These are phyloP conservation scores for Metschnikowia lachancei DNA, from an alignment of 805 yeast species.

Conservation along the genomic window DNA sequence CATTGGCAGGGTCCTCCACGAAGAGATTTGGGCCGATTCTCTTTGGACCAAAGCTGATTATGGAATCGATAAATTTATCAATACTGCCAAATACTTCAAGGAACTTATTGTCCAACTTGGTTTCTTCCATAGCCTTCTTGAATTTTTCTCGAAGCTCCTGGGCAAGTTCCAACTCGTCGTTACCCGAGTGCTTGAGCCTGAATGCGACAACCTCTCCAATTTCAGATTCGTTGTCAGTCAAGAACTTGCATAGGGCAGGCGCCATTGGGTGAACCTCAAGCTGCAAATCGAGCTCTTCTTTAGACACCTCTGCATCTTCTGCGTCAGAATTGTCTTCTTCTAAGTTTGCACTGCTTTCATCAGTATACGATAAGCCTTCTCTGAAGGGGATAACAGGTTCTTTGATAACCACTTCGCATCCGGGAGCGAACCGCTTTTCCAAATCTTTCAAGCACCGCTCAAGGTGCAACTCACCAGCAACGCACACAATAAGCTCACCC, in stretches of 20 bases:
- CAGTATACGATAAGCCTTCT: constrained; percentile 70
- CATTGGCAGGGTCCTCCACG: constrained; percentile 47
- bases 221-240: constrained; percentile 46
- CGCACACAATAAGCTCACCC: constrained; percentile 91
- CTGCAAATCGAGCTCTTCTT: constrained; percentile 39
- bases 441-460: constrained; percentile 93
- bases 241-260: constrained; percentile 43
- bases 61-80: constrained; percentile 27
- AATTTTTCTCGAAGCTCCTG: constrained; percentile 17
- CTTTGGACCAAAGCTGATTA: constrained; percentile 75
- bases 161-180: constrained; percentile 16
- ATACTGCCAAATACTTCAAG: constrained; percentile 19
- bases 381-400: constrained; percentile 93
- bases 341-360: constrained; percentile 15
- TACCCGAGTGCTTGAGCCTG: constrained; percentile 17
- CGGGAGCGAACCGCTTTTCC: constrained; percentile 81
- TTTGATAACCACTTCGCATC: constrained; percentile 79
- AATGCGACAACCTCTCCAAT: constrained; percentile 35
- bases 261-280: constrained; percentile 64
- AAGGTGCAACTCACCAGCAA: constrained; percentile 95
- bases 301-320: constrained; percentile 17
- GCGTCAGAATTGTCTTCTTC: constrained; percentile 13
- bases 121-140: constrained; percentile 9
- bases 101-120: constrained; percentile 18
- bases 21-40: constrained; percentile 73